These are phyloP conservation scores for Xanthoconium stramineum DNA, from an alignment of 768 basidiomycete genomes.

Conservation along the genomic window DNA sequence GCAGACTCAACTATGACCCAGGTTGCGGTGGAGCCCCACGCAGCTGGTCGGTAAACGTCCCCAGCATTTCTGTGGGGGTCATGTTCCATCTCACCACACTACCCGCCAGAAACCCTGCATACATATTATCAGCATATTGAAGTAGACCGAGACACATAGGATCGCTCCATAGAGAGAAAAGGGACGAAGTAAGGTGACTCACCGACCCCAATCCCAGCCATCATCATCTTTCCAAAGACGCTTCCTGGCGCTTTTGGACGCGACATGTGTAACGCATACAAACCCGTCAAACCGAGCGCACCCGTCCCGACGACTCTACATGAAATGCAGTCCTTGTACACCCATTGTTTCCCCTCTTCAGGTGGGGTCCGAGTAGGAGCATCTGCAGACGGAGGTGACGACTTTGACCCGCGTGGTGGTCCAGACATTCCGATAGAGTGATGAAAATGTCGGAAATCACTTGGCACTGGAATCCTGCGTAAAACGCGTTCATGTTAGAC, in stretches of 20 bases:
- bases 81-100: conserved; percentile 31
- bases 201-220: conserved; percentile 65
- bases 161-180: not conserved
- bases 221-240: conserved; percentile 54
- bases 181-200: conserved; percentile 17
- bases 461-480: too few relatives aligned
- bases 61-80: conserved; percentile 25
- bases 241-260: conserved; percentile 62
- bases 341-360: conserved; percentile 9
- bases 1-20: conserved; percentile 2
- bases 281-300: conserved; percentile 57
- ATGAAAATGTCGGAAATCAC: too few relatives aligned
- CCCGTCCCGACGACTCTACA: conserved; percentile 68
- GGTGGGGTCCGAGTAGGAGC: not conserved
- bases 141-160: not conserved
- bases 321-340: conserved; percentile 56
- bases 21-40: conserved; percentile 1
- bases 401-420: conserved; percentile 13
- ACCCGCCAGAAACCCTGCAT: conserved; percentile 28
- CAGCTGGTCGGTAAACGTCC: conserved; percentile 9
- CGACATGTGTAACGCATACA: conserved; percentile 66
- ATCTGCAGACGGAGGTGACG: not conserved
- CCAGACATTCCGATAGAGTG: conserved; percentile 13
- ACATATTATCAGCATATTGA: conserved; percentile 7
- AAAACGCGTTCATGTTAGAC: too few relatives aligned